Evolutionary conservation across 257 asterid species (phyloP), one percentile per base, ranked within the genome.

Genomic region (Salvia hispanica): DNA sequence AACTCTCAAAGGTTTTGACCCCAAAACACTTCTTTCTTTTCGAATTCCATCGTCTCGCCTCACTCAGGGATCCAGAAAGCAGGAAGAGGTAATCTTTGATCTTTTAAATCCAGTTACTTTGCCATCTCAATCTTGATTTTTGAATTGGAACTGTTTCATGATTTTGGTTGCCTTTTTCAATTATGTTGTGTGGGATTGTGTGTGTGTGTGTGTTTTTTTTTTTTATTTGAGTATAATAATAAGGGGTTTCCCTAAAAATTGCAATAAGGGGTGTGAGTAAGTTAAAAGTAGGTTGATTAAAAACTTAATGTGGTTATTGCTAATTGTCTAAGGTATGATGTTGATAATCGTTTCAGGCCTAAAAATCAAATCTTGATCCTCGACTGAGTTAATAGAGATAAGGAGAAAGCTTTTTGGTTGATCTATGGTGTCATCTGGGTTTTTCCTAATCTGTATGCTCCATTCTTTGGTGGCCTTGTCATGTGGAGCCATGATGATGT

Each of bases 401-500:
- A 25, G 51, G 34, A 12, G 8, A 46, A 47, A 59, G 31, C 4
- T 45, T 8, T 1, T 39, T 9, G 37, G 53, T 55, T 34, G 40
- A 71, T 70, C 72, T 77, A 91, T 91, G 98, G 87, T 70, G 36
- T 88, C 93, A 21, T 66, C 86, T 51, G 95, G 90, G 40, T 92
- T 92, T 76, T 87, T 80, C 44, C 77, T 92, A 33, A 77, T 89
- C 1, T 92, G 96, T 76, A 73, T 80, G 48, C 85, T 92, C 58
- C 98, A 92, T 79, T 86, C 97, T 52, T 2, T 80, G 58, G 80
- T 92, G 52, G 98, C 96, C 67, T 78, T 92, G 78, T 80, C 86
- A 31, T 79, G 92, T 82, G 97, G 98, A 14, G 88, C 79, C 45
- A 64, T 89, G 67, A 84, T 92, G 97, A 92, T 92, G 97, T 87